Percentiles rank a stretch among this genome's conserved stretches.
Conservation (phyloP, 495 filamentous ascomycete genomes). For the Daldinia concentrica region DNA sequence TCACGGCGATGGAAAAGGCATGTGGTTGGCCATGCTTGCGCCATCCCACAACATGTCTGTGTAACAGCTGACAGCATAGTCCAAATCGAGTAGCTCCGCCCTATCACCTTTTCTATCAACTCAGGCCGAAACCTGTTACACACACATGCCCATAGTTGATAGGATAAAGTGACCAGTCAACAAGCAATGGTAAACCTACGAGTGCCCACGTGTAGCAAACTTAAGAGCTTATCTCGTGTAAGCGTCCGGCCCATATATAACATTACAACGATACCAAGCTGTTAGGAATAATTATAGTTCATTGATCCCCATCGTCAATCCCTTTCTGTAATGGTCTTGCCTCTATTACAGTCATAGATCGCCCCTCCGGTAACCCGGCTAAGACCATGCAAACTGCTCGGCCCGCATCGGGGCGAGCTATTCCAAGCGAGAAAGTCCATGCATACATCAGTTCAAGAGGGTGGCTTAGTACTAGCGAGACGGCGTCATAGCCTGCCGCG, state of each 20-base stretch:
- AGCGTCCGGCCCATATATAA: background rate
- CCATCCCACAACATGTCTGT: slow-evolving; percentile 5
- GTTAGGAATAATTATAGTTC: background rate
- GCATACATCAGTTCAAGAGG: background rate
- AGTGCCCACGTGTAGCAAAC: background rate
- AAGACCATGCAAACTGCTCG: slow-evolving; percentile 3
- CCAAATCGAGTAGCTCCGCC: slow-evolving; percentile 20
- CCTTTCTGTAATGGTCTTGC: background rate
- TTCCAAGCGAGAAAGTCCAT: slow-evolving; percentile 3
- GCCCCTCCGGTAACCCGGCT: slow-evolving; percentile 13
- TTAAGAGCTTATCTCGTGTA: background rate
- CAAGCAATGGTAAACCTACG: background rate
- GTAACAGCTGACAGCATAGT: slow-evolving; percentile 30
- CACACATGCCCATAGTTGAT: too few relatives aligned
- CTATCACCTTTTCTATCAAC: slow-evolving; percentile 18
- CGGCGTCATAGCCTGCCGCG: slow-evolving; percentile 10
- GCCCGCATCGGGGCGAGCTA: slow-evolving; percentile 16
- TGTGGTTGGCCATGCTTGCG: background rate
- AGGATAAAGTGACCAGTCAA: background rate
- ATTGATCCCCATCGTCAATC: background rate
- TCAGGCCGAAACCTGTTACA: background rate
- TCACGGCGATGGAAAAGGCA: slow-evolving; percentile 13
- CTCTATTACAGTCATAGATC: slow-evolving; percentile 2
- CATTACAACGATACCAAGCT: background rate
- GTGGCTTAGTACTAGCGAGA: slow-evolving; percentile 7